These are phyloP conservation scores for Thelonectria rubi DNA, from an alignment of 2,329 filamentous ascomycete species.

Conservation along the genomic window DNA sequence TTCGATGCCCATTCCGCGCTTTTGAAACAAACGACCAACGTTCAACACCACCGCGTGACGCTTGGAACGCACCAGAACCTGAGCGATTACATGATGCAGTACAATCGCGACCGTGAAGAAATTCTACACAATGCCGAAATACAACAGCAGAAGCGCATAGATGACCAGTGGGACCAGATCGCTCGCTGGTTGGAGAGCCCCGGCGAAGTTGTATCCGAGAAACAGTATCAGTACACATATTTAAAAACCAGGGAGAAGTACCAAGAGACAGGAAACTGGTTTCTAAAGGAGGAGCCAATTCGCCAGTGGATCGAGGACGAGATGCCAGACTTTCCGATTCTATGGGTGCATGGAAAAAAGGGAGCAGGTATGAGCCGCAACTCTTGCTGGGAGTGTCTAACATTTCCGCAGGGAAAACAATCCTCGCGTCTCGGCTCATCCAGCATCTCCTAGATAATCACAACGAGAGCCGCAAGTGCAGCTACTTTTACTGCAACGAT, in stretches of 20 bases:
- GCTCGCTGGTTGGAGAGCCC: conserved; percentile 15
- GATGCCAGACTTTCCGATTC: conserved; percentile 1
- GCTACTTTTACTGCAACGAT: conserved; percentile 55
- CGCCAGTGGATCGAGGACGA: conserved; percentile 17
- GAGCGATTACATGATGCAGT: conserved; percentile 9
- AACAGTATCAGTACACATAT: conserved; percentile 1
- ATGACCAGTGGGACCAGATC: conserved; percentile 4
- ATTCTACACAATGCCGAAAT: not conserved
- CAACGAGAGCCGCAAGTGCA: conserved; percentile 32
- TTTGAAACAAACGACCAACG: not conserved
- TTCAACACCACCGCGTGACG: not conserved
- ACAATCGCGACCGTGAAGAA: not conserved
- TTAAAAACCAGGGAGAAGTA: not conserved
- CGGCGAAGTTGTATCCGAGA: not conserved
- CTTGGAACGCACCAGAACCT: not conserved
- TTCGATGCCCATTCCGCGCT: conserved; percentile 5
- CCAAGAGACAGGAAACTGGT: conserved; percentile 16
- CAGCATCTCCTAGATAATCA: conserved; percentile 34
- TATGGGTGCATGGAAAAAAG: conserved; percentile 25
- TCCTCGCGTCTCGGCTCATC: conserved; percentile 52
- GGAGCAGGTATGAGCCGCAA: conserved; percentile 20
- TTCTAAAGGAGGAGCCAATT: conserved; percentile 1
- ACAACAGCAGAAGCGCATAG: conserved; percentile 4
- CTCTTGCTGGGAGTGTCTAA: conserved; percentile 13
- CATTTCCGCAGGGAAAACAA: conserved; percentile 49